Conservation (phyloP, 2,329 filamentous ascomycete genomes). For the Pseudogymnoascus sp. region DNA sequence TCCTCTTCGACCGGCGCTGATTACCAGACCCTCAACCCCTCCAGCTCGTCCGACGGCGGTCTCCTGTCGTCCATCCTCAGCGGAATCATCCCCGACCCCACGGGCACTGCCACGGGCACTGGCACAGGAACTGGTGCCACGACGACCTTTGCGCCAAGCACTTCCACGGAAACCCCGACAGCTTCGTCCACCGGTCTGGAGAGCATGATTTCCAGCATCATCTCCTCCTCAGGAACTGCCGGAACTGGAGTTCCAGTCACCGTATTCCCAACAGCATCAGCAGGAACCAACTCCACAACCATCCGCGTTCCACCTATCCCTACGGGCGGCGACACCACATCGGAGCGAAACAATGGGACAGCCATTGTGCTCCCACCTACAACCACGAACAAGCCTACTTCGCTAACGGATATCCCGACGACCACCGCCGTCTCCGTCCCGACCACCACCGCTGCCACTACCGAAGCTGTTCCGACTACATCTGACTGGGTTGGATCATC, state of each 20-base stretch:
- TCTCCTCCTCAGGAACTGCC: background rate
- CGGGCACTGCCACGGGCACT: background rate
- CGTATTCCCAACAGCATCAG: background rate
- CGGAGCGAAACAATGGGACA: background rate
- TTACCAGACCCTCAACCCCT: background rate
- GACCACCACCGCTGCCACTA: background rate
- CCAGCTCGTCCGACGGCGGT: background rate
- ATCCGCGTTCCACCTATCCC: background rate
- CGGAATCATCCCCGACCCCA: background rate
- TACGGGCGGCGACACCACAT: background rate
- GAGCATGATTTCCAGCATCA: background rate
- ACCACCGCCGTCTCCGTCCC: background rate
- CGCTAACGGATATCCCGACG: background rate
- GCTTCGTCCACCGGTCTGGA: background rate
- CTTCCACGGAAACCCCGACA: background rate
- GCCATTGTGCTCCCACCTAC: background rate
- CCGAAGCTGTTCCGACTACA: background rate
- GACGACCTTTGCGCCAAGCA: background rate
- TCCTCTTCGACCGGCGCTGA: constrained; percentile 16
- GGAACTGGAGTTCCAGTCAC: background rate
- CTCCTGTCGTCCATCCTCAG: background rate
- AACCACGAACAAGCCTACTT: background rate
- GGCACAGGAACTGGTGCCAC: background rate
- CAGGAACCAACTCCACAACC: background rate
- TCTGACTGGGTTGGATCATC: constrained; percentile 4